Evolutionary conservation across 805 yeast species (phyloP).

Genomic region (Yarrowia bubula): DNA sequence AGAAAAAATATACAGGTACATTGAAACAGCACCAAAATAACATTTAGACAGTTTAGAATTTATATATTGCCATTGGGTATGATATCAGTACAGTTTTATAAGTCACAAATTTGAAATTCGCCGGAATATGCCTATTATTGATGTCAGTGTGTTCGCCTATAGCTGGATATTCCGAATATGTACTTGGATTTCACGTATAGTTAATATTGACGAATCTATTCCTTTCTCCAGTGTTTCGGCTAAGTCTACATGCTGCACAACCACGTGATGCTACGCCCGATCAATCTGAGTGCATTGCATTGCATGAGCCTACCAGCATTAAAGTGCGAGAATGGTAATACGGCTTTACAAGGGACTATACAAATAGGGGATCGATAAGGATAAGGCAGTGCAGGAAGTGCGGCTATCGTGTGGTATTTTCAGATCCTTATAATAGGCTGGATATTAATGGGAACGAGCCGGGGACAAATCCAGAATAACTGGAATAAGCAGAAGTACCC

Average conservation of each 20-base stretch:
- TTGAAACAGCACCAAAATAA: too few relatives aligned
- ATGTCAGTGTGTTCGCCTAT: background rate
- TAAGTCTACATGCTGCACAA: background rate
- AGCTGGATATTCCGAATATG: background rate
- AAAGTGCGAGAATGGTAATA: background rate
- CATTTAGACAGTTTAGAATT: background rate
- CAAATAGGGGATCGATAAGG: slow-evolving; percentile 19
- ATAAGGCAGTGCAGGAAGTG: slow-evolving; percentile 12
- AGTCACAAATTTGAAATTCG: background rate
- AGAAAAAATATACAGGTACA: too few relatives aligned
- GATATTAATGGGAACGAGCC: background rate
- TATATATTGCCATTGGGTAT: too few relatives aligned
- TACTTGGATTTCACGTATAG: background rate
- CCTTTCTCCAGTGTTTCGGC: background rate
- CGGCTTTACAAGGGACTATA: background rate
- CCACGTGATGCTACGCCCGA: background rate
- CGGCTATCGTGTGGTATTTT: background rate
- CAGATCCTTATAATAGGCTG: background rate
- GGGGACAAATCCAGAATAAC: background rate
- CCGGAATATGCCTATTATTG: background rate
- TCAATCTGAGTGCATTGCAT: background rate
- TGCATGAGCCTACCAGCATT: slow-evolving; percentile 10
- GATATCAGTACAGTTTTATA: background rate
- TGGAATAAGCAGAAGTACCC: too few relatives aligned
- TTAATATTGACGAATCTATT: background rate